Percentiles rank a stretch among this genome's conserved stretches.
Evolutionary conservation across 352 stramenopile species (phyloP).

Genomic region (Plasmopara viticola): DNA sequence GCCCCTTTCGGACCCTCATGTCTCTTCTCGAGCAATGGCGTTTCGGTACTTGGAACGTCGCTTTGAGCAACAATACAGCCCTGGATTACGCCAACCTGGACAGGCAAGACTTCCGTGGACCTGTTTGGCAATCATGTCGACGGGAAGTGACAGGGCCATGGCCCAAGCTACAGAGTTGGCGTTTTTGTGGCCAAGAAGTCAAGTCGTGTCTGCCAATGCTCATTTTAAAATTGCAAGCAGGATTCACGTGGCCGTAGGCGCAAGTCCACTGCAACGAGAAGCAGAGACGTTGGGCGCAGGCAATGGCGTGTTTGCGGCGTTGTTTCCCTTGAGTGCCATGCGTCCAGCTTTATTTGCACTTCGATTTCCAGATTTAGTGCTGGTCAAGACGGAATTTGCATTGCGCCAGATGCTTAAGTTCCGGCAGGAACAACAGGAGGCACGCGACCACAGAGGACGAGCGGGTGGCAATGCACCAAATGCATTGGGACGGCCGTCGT

Average conservation of each 20-base stretch:
- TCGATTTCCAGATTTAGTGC: constrained; percentile 51
- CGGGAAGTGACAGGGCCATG: constrained; percentile 19
- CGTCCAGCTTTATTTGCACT: constrained; percentile 30
- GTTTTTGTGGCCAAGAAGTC: constrained; percentile 50
- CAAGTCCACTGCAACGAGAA: constrained; percentile 12
- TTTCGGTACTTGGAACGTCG: constrained; percentile 50
- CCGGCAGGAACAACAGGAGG: constrained; percentile 46
- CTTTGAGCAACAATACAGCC: constrained; percentile 52
- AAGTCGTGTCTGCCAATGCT: constrained; percentile 28
- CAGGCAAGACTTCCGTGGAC: constrained; percentile 45
- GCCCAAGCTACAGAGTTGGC: constrained; percentile 36
- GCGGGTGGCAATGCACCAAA: constrained; percentile 11
- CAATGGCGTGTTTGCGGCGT: constrained; percentile 28
- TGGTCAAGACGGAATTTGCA: constrained; percentile 62
- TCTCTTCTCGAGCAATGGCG: constrained; percentile 19
- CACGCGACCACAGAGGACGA: constrained; percentile 31
- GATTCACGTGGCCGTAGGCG: constrained; percentile 36
- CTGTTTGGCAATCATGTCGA: constrained; percentile 53
- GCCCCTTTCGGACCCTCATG: constrained; percentile 9
- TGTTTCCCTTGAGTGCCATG: constrained; percentile 30
- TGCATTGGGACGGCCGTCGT: constrained; percentile 8
- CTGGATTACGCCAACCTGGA: constrained; percentile 19
- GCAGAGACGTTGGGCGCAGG: constrained; percentile 10
- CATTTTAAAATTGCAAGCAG: constrained; percentile 34
- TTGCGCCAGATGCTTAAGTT: constrained; percentile 46